A percentile compares a stretch with the other conserved stretches of the same genome.
Conservation (phyloP, 192 early-diverging fungal genomes). For the Coemansia sp. region DNA sequence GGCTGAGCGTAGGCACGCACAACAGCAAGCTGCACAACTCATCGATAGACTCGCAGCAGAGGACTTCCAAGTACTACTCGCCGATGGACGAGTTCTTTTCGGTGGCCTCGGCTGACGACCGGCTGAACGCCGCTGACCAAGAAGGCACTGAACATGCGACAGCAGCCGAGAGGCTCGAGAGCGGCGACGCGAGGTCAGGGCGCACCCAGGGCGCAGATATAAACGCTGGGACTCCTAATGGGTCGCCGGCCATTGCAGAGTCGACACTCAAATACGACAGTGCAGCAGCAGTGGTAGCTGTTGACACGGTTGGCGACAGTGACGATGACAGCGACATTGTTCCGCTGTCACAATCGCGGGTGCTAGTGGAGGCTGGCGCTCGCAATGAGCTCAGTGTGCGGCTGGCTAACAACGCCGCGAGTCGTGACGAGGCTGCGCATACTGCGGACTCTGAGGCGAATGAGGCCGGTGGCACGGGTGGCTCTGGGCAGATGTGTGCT, state of each 20-base stretch:
- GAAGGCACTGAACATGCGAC: neutral
- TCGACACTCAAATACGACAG: constrained; percentile 24
- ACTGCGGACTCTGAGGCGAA: neutral
- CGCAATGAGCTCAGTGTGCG: constrained; percentile 9
- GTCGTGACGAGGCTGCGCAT: constrained; percentile 6
- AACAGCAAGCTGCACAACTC: constrained; percentile 5
- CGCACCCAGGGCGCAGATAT: constrained; percentile 9
- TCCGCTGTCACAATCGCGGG: constrained; percentile 40
- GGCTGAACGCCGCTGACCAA: constrained; percentile 2
- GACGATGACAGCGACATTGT: constrained; percentile 51
- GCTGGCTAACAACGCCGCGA: neutral
- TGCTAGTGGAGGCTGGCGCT: constrained; percentile 16
- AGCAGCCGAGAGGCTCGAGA: neutral
- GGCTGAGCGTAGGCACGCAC: neutral
- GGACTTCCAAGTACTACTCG: constrained; percentile 25
- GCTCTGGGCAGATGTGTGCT: neutral
- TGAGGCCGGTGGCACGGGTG: neutral
- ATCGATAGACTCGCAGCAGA: constrained; percentile 11
- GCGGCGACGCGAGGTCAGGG: constrained; percentile 18
- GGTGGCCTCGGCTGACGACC: constrained; percentile 21
- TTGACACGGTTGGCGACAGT: constrained; percentile 3
- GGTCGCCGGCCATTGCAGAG: constrained; percentile 24
- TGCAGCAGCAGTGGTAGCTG: constrained; percentile 10
- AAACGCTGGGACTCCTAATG: neutral
- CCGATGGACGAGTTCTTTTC: constrained; percentile 48